A percentile compares a stretch with the other conserved stretches of the same genome.
Conservation (phyloP, 768 basidiomycete genomes). For the Termitomyces sp. region DNA sequence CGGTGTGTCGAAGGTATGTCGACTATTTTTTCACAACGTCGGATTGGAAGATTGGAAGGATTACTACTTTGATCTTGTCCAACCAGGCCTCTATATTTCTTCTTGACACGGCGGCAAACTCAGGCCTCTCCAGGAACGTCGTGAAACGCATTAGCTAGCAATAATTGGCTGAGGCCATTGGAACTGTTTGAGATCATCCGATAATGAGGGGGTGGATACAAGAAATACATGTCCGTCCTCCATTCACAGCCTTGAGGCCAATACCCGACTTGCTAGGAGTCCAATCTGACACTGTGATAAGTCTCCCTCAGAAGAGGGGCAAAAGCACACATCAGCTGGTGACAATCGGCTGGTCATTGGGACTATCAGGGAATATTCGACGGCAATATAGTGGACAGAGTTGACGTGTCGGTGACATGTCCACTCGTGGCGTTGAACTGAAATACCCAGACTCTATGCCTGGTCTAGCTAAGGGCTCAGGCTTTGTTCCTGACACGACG, state of each 20-base stretch:
- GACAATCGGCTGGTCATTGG: neutral
- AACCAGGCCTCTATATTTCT: neutral
- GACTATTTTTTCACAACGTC: neutral
- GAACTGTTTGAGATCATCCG: neutral
- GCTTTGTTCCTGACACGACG: neutral
- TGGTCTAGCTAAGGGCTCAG: neutral
- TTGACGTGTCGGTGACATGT: neutral
- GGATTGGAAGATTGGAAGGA: neutral
- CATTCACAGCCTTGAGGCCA: neutral
- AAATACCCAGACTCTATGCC: neutral
- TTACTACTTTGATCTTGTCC: neutral
- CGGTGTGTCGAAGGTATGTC: neutral
- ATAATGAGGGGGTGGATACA: neutral
- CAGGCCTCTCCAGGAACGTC: neutral
- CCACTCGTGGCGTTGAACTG: neutral
- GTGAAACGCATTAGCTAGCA: neutral
- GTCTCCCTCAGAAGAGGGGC: neutral
- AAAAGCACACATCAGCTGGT: neutral
- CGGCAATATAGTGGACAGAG: neutral
- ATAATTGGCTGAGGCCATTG: neutral
- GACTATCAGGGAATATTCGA: neutral
- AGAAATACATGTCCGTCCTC: neutral
- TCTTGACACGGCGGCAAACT: neutral
- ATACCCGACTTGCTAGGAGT: neutral
- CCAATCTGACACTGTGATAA: neutral